Evolutionary conservation across 495 filamentous ascomycete genomes (phyloP), one percentile per base, ranked within the genome.

Genomic region (Parathielavia hyrcaniae): DNA sequence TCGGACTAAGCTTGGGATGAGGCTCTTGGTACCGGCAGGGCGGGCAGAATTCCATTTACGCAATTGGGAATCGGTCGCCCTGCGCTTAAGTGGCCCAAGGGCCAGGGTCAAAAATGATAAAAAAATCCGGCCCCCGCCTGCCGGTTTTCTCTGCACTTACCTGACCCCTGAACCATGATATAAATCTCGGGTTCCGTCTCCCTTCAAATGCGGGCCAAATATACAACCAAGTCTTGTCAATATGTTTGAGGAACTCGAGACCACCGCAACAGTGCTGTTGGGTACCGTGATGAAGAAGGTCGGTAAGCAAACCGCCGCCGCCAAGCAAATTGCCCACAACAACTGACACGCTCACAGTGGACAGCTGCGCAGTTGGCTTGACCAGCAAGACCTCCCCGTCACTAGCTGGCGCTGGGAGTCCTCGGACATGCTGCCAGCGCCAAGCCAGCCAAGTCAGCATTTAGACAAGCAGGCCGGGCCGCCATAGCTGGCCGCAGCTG

Each of bases 401-500:
- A 38, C 8, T 9, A 5, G 17, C 22, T 22, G 32, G 13, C 4
- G 4, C 32, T 3, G 1, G 13, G n/a, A 13, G 32, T 10, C 16
- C 17, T 36, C 34, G 11, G 19, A 11, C 48, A 38, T 23, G 14
- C 46, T 2, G 46, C 23, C n/a, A 49, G 14, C 22, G 46, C 46
- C 46, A 49, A 49, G 46, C 23, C n/a, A 22, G 36, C 12, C 48
- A 36, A 22, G 0, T 32, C 14, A 41, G 39, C 14, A 41, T 17
- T 8, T n/a, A 30, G 16, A 17, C n/a, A 23, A 39, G 32, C 34
- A 39, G 26, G 20, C 13, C 54, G 35, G 16, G 35, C 54, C 45
- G 54, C 54, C 38, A 1, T 50, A 50, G 32, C 20, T 38, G 54
- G 23, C 45, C 35, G 45, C 54, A 34, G 54, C 36, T 57, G 54